Evolutionary conservation across 1,284 basidiomycete genomes (phyloP).

Genomic region (Sporisorium reilianum): DNA sequence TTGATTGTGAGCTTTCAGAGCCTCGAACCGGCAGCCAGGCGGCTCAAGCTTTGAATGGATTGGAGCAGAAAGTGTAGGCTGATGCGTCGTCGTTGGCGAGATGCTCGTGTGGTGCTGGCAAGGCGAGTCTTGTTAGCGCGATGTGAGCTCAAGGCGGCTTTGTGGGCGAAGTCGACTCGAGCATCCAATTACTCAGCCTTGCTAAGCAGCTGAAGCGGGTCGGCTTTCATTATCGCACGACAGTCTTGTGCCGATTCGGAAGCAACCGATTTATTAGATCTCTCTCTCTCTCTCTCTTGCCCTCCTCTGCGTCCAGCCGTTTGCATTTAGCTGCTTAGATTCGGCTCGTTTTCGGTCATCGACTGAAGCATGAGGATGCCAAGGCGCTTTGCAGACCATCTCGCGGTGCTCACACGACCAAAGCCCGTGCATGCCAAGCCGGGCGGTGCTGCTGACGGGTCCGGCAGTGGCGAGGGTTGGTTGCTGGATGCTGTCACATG

Average conservation of each 20-base stretch:
- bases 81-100: no score
- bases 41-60: no score
- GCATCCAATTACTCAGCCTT: not conserved
- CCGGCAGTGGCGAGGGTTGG: not conserved
- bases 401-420: conserved; percentile 3
- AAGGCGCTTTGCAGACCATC: not conserved
- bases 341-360: no score
- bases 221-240: conserved; percentile 2
- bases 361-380: not conserved
- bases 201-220: no score
- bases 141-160: no score
- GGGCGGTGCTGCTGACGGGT: conserved; percentile 4
- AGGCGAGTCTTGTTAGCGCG: no score
- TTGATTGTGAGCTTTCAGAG: not conserved
- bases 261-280: not conserved
- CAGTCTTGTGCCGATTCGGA: not conserved
- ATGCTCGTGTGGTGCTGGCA: no score
- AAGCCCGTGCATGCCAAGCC: not conserved
- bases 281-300: no score
- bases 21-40: no score
- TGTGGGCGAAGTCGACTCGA: no score
- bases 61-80: no score
- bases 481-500: not conserved
- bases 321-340: not conserved
- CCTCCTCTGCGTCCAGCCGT: no score